Base-by-base conservation (phyloP, 2,329 filamentous ascomycete genomes). In the Trichoderma sp. region DNA sequence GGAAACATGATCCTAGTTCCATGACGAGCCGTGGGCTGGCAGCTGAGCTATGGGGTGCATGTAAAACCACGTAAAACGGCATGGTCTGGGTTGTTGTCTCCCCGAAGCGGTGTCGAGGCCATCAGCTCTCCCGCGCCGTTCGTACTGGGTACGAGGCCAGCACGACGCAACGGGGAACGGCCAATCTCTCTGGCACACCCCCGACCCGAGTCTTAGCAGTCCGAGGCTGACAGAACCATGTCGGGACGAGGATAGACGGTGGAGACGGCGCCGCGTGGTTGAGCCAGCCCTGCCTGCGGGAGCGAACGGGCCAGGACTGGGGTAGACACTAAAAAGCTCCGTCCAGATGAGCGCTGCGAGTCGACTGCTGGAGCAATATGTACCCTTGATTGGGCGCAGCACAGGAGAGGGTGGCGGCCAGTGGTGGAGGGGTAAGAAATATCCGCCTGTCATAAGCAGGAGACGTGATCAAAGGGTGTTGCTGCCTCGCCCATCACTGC, bases 21-120 rank as follows among this genome's bases (percentile, higher is more conserved):
- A 67, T 69, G 67, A 61, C 68, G 68, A 69, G 45, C 68, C 64
- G 64, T 67, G 59, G 68, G 50, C 75, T 74, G 75, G 70, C 68
- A 76, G 75, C 75, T 76, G 75, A 76, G 72, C 71, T 59, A 71
- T 71, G 74, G 73, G 74, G 74, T 73, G 74, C 74, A 76, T 74
- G 72, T 71, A 72, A 63, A 67, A 63, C 67, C 54, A 68, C 42
- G 52, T 52, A 25, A 65, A 35, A 57, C 29, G 64, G 42, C 42
- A 61, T 67, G 56, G 64, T n/a, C 37, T 32, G 65, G 54, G 63
- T 42, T 63, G 27, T 39, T 58, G 42, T 39, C 58, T 45, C 35
- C 64, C 59, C 50, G 29, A 64, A 64, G 59, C 59, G 50, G 66
- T 64, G 59, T 68, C 66, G 66, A 57, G 50, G 59, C 48, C 56